A percentile compares a stretch with the other conserved stretches of the same genome.
Conservation (phyloP, 2,329 filamentous ascomycete species). For the Alternaria consortialis region DNA sequence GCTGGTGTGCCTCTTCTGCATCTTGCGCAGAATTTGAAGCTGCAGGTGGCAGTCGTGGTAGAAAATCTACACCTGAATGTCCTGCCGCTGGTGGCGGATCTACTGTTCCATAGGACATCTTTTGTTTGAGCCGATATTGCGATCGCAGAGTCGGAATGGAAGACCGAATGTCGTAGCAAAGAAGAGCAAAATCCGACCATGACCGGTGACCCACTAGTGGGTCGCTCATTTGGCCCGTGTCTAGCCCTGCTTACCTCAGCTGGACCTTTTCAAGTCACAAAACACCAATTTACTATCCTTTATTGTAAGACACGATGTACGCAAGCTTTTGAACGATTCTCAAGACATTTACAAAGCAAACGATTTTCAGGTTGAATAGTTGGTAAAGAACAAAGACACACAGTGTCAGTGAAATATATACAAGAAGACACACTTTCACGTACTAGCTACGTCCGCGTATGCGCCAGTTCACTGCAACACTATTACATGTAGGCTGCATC, state of each 20-base stretch:
- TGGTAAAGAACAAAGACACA: background rate
- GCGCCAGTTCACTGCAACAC: background rate
- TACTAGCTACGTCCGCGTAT: background rate
- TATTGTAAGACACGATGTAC: background rate
- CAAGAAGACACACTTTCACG: background rate
- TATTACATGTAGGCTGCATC: conserved; percentile 43
- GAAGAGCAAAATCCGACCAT: conserved; percentile 1
- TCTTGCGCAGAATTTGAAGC: background rate
- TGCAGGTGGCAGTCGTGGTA: conserved; percentile 8
- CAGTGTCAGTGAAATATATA: background rate
- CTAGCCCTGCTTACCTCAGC: conserved; percentile 7
- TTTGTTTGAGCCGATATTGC: background rate
- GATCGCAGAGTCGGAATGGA: background rate
- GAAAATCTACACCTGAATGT: conserved; percentile 1
- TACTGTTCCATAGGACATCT: conserved; percentile 26
- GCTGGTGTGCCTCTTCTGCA: conserved; percentile 10
- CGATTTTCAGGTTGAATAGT: background rate
- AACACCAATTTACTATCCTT: background rate
- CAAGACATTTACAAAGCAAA: background rate
- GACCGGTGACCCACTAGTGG: background rate
- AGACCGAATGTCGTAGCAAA: background rate
- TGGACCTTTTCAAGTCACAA: background rate
- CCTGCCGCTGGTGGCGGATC: conserved; percentile 3
- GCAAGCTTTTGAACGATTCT: background rate
- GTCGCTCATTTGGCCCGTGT: conserved; percentile 1